Conservation (phyloP, 163 green algal genomes). For the Prototheca wickerhamii region DNA sequence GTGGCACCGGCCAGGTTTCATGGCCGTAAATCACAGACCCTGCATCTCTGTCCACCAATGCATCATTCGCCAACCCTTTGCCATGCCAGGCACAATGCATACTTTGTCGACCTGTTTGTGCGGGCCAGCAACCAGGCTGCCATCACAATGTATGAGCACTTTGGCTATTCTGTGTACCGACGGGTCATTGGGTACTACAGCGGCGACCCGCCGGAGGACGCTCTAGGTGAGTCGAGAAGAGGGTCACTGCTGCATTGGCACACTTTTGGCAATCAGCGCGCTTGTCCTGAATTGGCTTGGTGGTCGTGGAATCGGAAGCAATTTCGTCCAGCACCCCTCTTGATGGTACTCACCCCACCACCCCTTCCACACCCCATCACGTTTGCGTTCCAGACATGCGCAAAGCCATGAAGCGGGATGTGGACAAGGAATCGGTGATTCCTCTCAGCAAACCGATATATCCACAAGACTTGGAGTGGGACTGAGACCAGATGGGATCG, state of each 20-base stretch:
- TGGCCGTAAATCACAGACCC: no score
- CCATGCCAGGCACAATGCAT: conserved; percentile 66
- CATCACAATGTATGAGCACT: conserved; percentile 88
- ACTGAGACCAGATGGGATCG: no score
- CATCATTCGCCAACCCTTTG: background rate
- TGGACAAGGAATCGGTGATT: conserved; percentile 63
- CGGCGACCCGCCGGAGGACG: conserved; percentile 59
- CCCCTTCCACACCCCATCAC: background rate
- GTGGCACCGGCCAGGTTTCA: no score
- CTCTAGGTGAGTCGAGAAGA: conserved; percentile 32
- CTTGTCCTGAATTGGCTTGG: no score
- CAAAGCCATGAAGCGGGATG: conserved; percentile 91
- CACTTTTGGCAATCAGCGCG: no score
- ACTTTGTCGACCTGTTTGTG: conserved; percentile 99
- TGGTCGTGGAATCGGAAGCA: no score
- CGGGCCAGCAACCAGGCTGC: conserved; percentile 81
- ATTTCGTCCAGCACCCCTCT: no score
- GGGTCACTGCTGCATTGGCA: background rate
- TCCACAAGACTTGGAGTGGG: conserved; percentile 78
- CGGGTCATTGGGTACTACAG: conserved; percentile 80
- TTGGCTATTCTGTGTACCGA: conserved; percentile 74
- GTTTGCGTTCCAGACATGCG: conserved; percentile 76
- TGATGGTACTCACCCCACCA: no score
- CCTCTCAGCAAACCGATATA: conserved; percentile 61
- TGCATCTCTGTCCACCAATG: no score